These are phyloP conservation scores for Trichomonas vaginalis DNA, from an alignment of 208 protist species.

Conservation along the genomic window DNA sequence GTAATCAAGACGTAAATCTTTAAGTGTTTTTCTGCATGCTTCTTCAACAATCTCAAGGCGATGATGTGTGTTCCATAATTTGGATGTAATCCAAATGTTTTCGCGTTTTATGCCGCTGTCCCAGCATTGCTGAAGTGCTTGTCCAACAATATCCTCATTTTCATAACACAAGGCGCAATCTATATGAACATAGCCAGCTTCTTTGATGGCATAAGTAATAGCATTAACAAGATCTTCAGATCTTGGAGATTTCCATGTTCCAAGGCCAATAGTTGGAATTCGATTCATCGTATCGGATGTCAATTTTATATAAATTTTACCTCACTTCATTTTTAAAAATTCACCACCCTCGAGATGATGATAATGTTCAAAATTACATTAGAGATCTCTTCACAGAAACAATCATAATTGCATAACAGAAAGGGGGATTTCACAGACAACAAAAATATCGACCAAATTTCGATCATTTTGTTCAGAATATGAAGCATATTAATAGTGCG, in stretches of 20 bases:
- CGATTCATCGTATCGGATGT: no score
- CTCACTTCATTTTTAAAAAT: no score
- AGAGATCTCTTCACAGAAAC: no score
- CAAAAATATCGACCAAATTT: no score
- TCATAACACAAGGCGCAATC: neutral
- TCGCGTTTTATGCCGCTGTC: neutral
- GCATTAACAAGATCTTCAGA: neutral
- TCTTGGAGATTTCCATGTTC: neutral
- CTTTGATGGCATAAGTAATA: neutral
- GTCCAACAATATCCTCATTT: neutral
- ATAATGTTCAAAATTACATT: no score
- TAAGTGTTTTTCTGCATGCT: neutral
- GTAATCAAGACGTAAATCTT: constrained; percentile 44
- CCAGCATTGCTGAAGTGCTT: neutral
- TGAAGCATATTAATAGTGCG: no score
- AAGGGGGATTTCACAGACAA: no score
- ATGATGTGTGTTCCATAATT: neutral
- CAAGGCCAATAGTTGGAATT: constrained; percentile 4
- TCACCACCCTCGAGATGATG: no score
- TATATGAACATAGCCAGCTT: neutral
- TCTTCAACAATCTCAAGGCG: neutral
- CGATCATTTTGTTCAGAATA: no score
- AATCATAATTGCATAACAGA: no score
- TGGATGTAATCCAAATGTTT: neutral
- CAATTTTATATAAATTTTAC: no score